phyloP scores from a whole-genome alignment of 2,329 filamentous ascomycete genomes.

The Fusarium albosuccineum region DNA sequence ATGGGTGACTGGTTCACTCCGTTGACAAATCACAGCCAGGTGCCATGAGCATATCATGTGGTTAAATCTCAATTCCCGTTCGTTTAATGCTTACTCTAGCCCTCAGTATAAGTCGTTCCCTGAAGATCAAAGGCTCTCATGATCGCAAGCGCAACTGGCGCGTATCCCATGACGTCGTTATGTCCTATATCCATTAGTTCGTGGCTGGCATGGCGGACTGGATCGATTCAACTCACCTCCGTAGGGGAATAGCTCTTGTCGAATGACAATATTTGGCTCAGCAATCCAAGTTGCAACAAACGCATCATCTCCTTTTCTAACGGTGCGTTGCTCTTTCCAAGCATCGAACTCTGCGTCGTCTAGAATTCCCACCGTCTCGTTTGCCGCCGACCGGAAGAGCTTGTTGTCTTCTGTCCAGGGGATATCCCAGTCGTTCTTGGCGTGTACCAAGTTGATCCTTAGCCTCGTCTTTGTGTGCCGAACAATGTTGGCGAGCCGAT shows the following conservation, averaged over 20 bases:
- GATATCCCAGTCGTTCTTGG: slow-evolving; percentile 85
- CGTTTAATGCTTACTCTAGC: neutral
- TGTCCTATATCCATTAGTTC: slow-evolving; percentile 65
- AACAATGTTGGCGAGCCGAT: slow-evolving; percentile 72
- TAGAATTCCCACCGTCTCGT: slow-evolving; percentile 58
- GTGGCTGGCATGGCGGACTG: neutral
- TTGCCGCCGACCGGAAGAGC: slow-evolving; percentile 71
- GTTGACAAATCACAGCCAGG: too few species aligned
- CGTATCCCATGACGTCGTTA: slow-evolving; percentile 76
- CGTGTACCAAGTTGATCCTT: slow-evolving; percentile 81
- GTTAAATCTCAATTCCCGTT: neutral
- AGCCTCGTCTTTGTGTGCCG: slow-evolving; percentile 65
- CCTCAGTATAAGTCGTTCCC: slow-evolving; percentile 47
- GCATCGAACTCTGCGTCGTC: slow-evolving; percentile 55
- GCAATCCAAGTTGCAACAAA: slow-evolving; percentile 62
- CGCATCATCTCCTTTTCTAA: slow-evolving; percentile 58
- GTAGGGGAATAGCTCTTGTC: slow-evolving; percentile 67
- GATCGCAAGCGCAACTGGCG: slow-evolving; percentile 73
- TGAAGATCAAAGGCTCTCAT: slow-evolving; percentile 71
- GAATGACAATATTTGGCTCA: slow-evolving; percentile 61
- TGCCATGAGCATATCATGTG: too few species aligned
- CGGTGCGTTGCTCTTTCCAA: slow-evolving; percentile 62
- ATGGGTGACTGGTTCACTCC: too few species aligned
- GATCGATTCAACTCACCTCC: slow-evolving; percentile 61
- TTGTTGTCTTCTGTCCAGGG: slow-evolving; percentile 77